Evolutionary conservation across 2,329 filamentous ascomycete genomes (phyloP).

Genomic region (Thyridium curvatum): DNA sequence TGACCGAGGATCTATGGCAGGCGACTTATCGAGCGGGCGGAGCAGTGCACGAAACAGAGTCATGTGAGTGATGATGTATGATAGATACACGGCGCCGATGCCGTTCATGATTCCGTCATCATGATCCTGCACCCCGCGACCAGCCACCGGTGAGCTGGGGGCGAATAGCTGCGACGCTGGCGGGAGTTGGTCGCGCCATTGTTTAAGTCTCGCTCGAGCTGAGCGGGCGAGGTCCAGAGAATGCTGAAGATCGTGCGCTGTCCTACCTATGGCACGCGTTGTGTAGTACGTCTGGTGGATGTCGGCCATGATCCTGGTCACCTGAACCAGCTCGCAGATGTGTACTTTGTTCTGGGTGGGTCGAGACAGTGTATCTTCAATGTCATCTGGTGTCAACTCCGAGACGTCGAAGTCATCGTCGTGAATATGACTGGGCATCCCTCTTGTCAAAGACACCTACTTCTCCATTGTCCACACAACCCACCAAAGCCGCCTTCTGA

Average conservation of each 20-base stretch:
- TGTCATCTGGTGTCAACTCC: constrained; percentile 14
- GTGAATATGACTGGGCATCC: constrained; percentile 23
- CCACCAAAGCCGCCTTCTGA: constrained; percentile 24
- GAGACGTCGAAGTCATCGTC: constrained; percentile 21
- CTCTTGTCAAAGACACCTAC: constrained; percentile 23
- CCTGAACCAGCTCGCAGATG: constrained; percentile 17
- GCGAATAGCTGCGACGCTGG: constrained; percentile 1
- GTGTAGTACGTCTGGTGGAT: constrained; percentile 23
- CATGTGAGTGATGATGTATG: constrained; percentile 25
- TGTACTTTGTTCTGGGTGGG: constrained; percentile 11
- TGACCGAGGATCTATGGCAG: background rate
- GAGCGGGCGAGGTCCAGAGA: constrained; percentile 20
- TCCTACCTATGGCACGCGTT: constrained; percentile 17
- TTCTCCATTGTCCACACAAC: constrained; percentile 24
- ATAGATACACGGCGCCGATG: constrained; percentile 21
- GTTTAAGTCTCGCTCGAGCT: constrained; percentile 17
- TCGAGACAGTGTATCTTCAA: constrained; percentile 12
- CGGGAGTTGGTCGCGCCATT: constrained; percentile 22
- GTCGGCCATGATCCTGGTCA: constrained; percentile 22
- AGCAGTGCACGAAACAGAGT: constrained; percentile 24
- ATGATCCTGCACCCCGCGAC: constrained; percentile 6
- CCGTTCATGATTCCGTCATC: constrained; percentile 8
- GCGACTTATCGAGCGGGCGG: constrained; percentile 18
- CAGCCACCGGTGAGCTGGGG: background rate
- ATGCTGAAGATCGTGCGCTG: constrained; percentile 17